Percentiles rank a stretch among this genome's conserved stretches.
These are phyloP conservation scores for Sordariomycetes sp. DNA, from an alignment of 2,329 filamentous ascomycete species.

Conservation along the genomic window DNA sequence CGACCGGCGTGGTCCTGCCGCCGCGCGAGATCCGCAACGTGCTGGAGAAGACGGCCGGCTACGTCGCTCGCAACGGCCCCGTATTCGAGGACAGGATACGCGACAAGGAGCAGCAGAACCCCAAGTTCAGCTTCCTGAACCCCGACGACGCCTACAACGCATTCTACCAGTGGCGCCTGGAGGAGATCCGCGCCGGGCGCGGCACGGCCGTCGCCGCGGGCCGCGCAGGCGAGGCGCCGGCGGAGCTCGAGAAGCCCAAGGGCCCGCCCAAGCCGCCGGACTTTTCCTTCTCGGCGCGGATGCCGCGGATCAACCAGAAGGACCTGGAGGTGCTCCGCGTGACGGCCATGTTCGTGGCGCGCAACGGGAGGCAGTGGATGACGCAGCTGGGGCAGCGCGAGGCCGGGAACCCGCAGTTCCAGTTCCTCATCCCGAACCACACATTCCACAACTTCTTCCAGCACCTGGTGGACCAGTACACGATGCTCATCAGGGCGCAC, in stretches of 20 bases:
- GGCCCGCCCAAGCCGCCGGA: constrained; percentile 78
- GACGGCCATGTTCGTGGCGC: constrained; percentile 85
- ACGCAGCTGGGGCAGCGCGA: constrained; percentile 83
- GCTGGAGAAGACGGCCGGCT: constrained; percentile 91
- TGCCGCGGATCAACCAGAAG: constrained; percentile 94
- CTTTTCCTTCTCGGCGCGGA: constrained; percentile 88
- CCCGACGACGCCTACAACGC: constrained; percentile 72
- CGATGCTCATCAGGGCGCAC: constrained; percentile 59
- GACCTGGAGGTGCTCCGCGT: constrained; percentile 67
- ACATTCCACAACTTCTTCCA: constrained; percentile 95
- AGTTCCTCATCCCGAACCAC: constrained; percentile 91
- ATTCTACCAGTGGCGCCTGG: constrained; percentile 85
- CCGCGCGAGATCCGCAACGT: constrained; percentile 77
- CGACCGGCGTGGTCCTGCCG: constrained; percentile 74
- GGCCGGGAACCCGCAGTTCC: constrained; percentile 85
- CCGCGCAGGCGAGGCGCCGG: constrained; percentile 51
- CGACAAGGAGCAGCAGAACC: constrained; percentile 71
- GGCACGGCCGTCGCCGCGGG: constrained; percentile 72
- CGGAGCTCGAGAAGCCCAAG: constrained; percentile 52
- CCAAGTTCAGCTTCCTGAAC: constrained; percentile 86
- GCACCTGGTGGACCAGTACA: constrained; percentile 86
- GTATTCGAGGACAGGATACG: constrained; percentile 76
- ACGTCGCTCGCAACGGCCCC: constrained; percentile 60
- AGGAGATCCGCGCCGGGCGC: constrained; percentile 74
- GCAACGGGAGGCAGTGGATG: constrained; percentile 87